phyloP scores from a whole-genome alignment of 1,139 yeast genomes.

The Petasospora fabianii region DNA sequence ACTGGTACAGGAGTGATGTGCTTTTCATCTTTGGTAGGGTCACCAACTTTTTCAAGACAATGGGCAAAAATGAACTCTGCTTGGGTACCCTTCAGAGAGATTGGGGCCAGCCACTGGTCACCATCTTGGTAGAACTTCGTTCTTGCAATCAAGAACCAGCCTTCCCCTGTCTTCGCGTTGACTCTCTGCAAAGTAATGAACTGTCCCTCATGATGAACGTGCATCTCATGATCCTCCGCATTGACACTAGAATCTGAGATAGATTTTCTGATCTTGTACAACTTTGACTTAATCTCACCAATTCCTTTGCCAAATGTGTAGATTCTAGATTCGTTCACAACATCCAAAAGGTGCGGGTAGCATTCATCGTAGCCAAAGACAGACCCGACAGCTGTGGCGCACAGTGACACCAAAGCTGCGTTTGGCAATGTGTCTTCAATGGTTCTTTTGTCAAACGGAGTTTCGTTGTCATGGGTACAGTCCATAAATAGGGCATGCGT shows the following conservation, averaged over 20 bases:
- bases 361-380: slow-evolving; percentile 94
- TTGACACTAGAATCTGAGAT: slow-evolving; percentile 68
- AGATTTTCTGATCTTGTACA: slow-evolving; percentile 54
- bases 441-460: slow-evolving; percentile 83
- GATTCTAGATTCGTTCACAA: slow-evolving; percentile 71
- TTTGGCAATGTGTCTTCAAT: slow-evolving; percentile 92
- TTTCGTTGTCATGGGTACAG: slow-evolving; percentile 94
- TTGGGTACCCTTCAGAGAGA: slow-evolving; percentile 60
- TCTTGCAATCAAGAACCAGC: slow-evolving; percentile 86
- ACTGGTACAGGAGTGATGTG: slow-evolving; percentile 62
- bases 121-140: slow-evolving; percentile 57
- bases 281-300: slow-evolving; percentile 58
- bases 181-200: slow-evolving; percentile 87
- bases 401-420: slow-evolving; percentile 90
- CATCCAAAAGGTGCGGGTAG: slow-evolving; percentile 74
- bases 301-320: slow-evolving; percentile 71
- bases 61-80: slow-evolving; percentile 61
- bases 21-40: slow-evolving; percentile 38
- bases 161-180: slow-evolving; percentile 79
- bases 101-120: slow-evolving; percentile 56
- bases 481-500: slow-evolving; percentile 97
- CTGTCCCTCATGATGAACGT: slow-evolving; percentile 91
- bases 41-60: slow-evolving; percentile 52
- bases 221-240: slow-evolving; percentile 80
- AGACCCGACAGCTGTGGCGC: slow-evolving; percentile 92